A percentile compares a stretch with the other conserved stretches of the same genome.
phyloP scores from a whole-genome alignment of 495 filamentous ascomycete species.

The Symbiotaphrina buchneri region DNA sequence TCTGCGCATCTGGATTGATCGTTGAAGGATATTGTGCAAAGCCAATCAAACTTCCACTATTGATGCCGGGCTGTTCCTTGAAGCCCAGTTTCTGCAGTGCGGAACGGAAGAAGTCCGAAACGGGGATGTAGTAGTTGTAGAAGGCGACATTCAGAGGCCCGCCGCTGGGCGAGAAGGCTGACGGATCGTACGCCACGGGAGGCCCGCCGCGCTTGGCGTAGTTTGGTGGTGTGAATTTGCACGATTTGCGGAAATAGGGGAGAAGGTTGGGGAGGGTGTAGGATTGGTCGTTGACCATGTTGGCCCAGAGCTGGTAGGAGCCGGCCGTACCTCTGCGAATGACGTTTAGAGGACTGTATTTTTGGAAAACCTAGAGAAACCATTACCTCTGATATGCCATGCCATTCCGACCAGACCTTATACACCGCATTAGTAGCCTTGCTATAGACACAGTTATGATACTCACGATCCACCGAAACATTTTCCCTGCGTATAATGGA shows the following conservation, averaged over 20 bases:
- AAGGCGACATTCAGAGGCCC: constrained; percentile 9
- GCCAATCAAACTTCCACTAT: constrained; percentile 13
- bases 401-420: constrained; percentile 22
- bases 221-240: constrained; percentile 13
- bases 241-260: constrained; percentile 19
- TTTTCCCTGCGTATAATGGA: constrained; percentile 20
- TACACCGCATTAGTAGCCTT: too few relatives aligned
- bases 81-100: constrained; percentile 14
- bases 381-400: constrained; percentile 29
- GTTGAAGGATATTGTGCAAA: constrained; percentile 11
- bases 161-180: constrained; percentile 6
- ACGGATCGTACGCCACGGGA: constrained; percentile 8
- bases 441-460: too few relatives aligned
- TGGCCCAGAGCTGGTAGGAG: constrained; percentile 15
- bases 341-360: too few relatives aligned
- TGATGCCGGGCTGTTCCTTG: constrained; percentile 9
- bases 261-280: constrained; percentile 21
- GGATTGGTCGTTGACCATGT: constrained; percentile 17
- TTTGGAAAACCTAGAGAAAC: too few relatives aligned
- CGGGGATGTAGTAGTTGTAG: constrained; percentile 7
- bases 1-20: constrained; percentile 13
- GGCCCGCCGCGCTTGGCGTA: constrained; percentile 9
- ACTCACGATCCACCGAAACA: constrained; percentile 24
- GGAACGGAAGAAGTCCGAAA: constrained; percentile 12
- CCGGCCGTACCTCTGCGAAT: constrained; percentile 10